Percentiles rank a stretch among this genome's conserved stretches.
Conservation (phyloP, 2,329 filamentous ascomycete genomes). For the Hypoxylon sp. region DNA sequence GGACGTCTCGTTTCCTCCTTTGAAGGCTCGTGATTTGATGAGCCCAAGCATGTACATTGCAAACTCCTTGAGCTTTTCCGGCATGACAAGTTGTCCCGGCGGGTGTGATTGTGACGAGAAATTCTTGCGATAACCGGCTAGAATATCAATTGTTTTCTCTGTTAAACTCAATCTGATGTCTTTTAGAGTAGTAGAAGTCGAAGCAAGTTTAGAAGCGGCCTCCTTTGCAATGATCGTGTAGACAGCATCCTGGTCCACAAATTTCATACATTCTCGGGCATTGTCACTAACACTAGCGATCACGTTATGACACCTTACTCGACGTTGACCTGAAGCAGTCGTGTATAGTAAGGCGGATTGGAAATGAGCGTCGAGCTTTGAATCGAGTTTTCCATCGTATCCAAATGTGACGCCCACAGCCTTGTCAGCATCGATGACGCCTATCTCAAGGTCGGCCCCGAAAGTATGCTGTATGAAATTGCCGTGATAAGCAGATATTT, state of each 20-base stretch:
- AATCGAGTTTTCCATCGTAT: slow-evolving; percentile 97
- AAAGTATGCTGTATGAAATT: slow-evolving; percentile 98
- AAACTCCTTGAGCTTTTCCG: slow-evolving; percentile 95
- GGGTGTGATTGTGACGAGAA: slow-evolving; percentile 87
- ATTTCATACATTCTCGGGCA: slow-evolving; percentile 87
- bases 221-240: slow-evolving; percentile 92
- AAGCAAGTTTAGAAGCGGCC: slow-evolving; percentile 85
- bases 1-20: slow-evolving; percentile 90
- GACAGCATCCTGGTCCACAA: slow-evolving; percentile 95
- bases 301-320: slow-evolving; percentile 92
- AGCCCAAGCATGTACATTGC: slow-evolving; percentile 95
- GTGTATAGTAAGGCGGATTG: slow-evolving; percentile 96
- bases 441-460: slow-evolving; percentile 94
- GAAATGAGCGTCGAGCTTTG: slow-evolving; percentile 97
- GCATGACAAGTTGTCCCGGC: slow-evolving; percentile 92
- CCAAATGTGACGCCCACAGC: slow-evolving; percentile 91
- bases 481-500: slow-evolving; percentile 93
- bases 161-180: slow-evolving; percentile 87
- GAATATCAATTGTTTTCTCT: slow-evolving; percentile 93
- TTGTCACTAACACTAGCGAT: slow-evolving; percentile 93
- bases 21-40: slow-evolving; percentile 92
- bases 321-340: slow-evolving; percentile 86
- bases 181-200: slow-evolving; percentile 79
- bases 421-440: slow-evolving; percentile 93
- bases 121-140: slow-evolving; percentile 93